Evolutionary conservation across 176 grass and related monocot species (phyloP).

Genomic region (Triticum monococcum): DNA sequence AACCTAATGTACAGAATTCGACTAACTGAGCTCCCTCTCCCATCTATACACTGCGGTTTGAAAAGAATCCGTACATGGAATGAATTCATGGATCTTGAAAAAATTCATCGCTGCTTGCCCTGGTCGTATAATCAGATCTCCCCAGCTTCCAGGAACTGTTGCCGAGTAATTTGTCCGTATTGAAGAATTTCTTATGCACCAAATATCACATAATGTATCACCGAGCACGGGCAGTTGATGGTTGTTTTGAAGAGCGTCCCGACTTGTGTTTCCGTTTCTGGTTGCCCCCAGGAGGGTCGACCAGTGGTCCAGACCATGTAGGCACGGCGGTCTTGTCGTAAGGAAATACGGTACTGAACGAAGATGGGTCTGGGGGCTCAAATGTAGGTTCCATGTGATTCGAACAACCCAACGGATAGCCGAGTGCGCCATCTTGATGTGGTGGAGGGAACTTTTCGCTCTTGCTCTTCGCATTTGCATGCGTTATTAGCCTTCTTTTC

Average conservation of each 20-base stretch:
- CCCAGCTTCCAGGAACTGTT: conserved; percentile 8
- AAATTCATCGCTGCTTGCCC: conserved; percentile 32
- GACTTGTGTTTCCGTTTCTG: conserved; percentile 74
- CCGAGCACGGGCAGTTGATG: conserved; percentile 59
- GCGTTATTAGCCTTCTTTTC: conserved; percentile 79
- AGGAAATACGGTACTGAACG: conserved; percentile 78
- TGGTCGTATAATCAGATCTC: conserved; percentile 19
- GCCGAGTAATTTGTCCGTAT: background rate
- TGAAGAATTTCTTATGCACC: conserved; percentile 34
- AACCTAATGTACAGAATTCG: conserved; percentile 82
- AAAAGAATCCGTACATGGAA: conserved; percentile 59
- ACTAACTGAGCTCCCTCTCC: conserved; percentile 74
- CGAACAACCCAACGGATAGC: conserved; percentile 75
- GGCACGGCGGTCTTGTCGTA: conserved; percentile 59
- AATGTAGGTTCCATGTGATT: conserved; percentile 77
- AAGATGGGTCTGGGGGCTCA: conserved; percentile 60
- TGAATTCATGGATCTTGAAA: conserved; percentile 47
- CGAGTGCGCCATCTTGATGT: conserved; percentile 73
- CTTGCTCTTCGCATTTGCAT: conserved; percentile 91
- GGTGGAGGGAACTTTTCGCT: conserved; percentile 91
- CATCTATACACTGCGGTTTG: conserved; percentile 56
- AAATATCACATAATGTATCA: conserved; percentile 36
- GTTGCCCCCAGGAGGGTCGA: conserved; percentile 51
- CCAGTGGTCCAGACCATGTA: conserved; percentile 77
- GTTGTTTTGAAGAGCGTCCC: conserved; percentile 71